Conservation (phyloP, 2,329 filamentous ascomycete species). For the Colletotrichum gloeosporioides region DNA sequence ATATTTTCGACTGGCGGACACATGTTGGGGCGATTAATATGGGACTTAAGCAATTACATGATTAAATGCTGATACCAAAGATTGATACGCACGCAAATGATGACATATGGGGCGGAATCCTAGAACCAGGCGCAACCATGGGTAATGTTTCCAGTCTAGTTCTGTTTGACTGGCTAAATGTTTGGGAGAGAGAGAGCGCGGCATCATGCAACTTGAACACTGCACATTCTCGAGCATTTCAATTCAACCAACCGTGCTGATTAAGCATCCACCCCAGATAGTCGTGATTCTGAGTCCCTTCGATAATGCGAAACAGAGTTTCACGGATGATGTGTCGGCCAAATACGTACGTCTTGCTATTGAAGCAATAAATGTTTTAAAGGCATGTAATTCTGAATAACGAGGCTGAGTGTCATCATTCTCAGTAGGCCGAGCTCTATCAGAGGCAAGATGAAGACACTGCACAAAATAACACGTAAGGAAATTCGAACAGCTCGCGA, state of each 20-base stretch:
- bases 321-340: not conserved
- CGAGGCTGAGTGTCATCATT: not conserved
- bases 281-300: not conserved
- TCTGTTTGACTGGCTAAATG: not conserved
- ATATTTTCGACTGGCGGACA: fast-evolving
- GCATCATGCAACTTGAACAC: not conserved
- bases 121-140: not conserved
- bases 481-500: not conserved
- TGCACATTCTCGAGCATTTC: not conserved
- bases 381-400: not conserved
- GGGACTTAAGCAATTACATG: fast-evolving
- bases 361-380: not conserved
- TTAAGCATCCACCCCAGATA: not conserved
- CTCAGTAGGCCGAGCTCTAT: not conserved
- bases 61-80: fast-evolving
- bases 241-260: not conserved
- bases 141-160: not conserved
- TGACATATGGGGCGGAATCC: not conserved
- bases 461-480: not conserved
- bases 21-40: not conserved
- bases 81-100: not conserved
- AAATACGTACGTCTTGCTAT: not conserved
- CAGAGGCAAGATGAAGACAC: not conserved
- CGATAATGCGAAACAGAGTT: not conserved
- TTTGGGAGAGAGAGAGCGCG: not conserved